Base-by-base conservation (phyloP, 2,329 filamentous ascomycete species). In the Diaporthe sp. region DNA sequence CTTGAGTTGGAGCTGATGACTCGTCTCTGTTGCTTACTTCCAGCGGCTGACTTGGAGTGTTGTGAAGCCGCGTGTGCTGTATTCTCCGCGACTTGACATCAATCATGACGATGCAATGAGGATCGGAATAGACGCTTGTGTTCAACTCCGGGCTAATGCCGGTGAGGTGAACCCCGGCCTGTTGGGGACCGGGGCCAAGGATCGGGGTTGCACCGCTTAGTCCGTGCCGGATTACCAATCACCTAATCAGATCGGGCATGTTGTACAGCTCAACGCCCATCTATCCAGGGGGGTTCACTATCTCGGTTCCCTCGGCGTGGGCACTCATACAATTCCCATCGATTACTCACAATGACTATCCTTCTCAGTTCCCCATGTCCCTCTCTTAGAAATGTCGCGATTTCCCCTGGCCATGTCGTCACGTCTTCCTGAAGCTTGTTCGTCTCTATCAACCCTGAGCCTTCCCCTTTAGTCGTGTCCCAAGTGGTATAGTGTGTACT, bases 141-240 rank as follows among this genome's bases (percentile, higher is more conserved):
- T 53, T 6, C 25, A 42, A 53, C 47, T 55, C 65, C 49, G 65
- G 47, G 22, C n/a, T 28, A 25, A 53, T 55, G 49, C 31, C 49
- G 49, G 34, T n/a, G 28, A 20, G 4, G 4, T 12, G 15, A 53
- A 37, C 15, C 65, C 53, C 65, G 65, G 22, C 4, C 8, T 68
- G 25, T 37, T 49, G 47, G 65, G 15, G 10, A 13, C 44, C 31
- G 34, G 65, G 65, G 49, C 47, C 65, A 42, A 42, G 34, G 22
- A 55, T 42, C n/a, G 65, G 34, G 15, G 65, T 55, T 22, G 25
- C 22, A 53, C 22, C 65, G 31, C 31, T 5, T 12, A 28, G 47
- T 20, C 47, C 65, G 55, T 42, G 44, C 71, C 71, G 57, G 70
- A 72, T 72, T 72, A 72, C 71, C 71, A 72, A 72, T 72, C 71